These are phyloP conservation scores for Polygonum aviculare DNA, from an alignment of 148 eudicot genomes.

Conservation along the genomic window DNA sequence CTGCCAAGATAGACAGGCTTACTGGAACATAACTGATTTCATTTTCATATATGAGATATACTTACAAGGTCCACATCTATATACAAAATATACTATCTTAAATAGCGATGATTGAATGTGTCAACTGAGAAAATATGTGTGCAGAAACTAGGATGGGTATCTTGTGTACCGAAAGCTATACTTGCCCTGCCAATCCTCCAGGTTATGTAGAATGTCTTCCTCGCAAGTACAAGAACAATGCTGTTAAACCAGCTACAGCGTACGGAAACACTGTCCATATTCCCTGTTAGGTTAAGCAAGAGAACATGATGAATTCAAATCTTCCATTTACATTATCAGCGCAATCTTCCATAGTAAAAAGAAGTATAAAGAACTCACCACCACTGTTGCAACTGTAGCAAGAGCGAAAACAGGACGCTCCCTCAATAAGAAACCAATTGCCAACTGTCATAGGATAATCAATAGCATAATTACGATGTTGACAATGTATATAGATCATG, in stretches of 20 bases:
- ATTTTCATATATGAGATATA: no score
- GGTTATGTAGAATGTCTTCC: slow-evolving; percentile 37
- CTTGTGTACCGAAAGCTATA: background rate
- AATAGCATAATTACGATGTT: background rate
- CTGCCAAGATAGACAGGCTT: no score
- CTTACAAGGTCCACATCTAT: no score
- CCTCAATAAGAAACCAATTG: slow-evolving; percentile 65
- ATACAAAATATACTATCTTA: no score
- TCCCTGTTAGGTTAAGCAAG: slow-evolving; percentile 37
- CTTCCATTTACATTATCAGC: background rate
- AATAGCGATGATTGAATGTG: no score
- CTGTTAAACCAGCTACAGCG: slow-evolving; percentile 57
- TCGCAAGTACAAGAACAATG: slow-evolving; percentile 51
- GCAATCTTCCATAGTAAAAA: background rate
- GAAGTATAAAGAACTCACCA: slow-evolving; percentile 33
- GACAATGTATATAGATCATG: no score
- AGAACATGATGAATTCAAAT: background rate
- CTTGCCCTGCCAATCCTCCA: background rate
- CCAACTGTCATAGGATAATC: slow-evolving; percentile 35
- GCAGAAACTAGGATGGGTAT: background rate
- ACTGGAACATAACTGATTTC: no score
- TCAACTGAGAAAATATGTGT: no score
- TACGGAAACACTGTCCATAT: slow-evolving; percentile 74
- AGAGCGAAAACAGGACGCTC: slow-evolving; percentile 80
- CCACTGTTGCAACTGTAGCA: slow-evolving; percentile 84